Percentiles rank a stretch among this genome's conserved stretches.
phyloP scores from a whole-genome alignment of 805 yeast genomes.

The Citeromyces matritensis region DNA sequence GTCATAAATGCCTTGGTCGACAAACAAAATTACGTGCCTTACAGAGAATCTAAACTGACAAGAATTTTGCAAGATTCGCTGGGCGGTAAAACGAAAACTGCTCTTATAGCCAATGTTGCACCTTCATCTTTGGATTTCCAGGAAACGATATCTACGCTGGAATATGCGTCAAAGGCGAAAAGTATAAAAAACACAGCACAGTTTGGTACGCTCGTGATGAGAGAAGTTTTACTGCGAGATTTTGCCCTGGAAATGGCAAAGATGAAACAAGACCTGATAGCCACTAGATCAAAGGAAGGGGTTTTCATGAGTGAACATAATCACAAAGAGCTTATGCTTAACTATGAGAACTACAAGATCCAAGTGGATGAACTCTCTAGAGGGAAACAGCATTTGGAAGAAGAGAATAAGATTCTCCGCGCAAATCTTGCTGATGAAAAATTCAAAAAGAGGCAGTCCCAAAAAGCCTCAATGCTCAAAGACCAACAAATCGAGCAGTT shows the following conservation, averaged over 20 bases:
- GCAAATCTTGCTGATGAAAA: constrained; percentile 6
- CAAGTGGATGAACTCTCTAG: constrained; percentile 32
- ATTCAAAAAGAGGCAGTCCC: constrained; percentile 6
- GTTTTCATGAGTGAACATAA: constrained; percentile 46
- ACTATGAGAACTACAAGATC: constrained; percentile 30
- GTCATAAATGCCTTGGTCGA: constrained; percentile 69
- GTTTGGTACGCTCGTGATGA: constrained; percentile 17
- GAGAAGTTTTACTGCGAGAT: constrained; percentile 26
- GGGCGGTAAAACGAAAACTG: constrained; percentile 81
- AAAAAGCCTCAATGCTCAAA: not conserved
- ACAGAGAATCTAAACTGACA: constrained; percentile 64
- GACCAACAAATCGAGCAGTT: not conserved
- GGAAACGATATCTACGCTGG: constrained; percentile 38
- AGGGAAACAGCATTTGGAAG: constrained; percentile 19
- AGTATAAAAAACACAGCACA: constrained; percentile 36
- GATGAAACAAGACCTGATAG: constrained; percentile 35
- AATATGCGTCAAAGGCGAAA: constrained; percentile 43
- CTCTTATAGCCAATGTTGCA: constrained; percentile 76
- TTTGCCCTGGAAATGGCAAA: constrained; percentile 28
- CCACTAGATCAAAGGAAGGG: constrained; percentile 52
- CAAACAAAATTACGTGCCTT: constrained; percentile 55
- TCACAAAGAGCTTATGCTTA: constrained; percentile 33
- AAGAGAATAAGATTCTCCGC: constrained; percentile 17
- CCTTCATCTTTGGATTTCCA: constrained; percentile 36
- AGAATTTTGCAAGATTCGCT: constrained; percentile 62